Conservation (phyloP, 352 stramenopile species). For the Phytophthora citricola region DNA sequence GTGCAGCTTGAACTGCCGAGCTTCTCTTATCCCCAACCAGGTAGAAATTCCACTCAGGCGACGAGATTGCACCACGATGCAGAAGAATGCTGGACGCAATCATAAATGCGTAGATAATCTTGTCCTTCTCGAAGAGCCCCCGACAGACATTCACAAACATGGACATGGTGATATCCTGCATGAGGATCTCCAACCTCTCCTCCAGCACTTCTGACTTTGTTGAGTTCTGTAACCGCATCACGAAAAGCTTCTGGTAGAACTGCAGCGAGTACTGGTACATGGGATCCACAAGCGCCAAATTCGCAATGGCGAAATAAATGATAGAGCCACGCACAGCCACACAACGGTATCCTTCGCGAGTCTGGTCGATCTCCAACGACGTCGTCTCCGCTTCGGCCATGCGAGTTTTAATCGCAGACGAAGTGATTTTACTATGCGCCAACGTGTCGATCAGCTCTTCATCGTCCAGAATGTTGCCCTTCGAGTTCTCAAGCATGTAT, state of each 20-base stretch:
- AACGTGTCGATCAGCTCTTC: slow-evolving; percentile 94
- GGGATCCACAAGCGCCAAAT: slow-evolving; percentile 91
- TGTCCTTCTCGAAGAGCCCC: slow-evolving; percentile 96
- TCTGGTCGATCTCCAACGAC: slow-evolving; percentile 90
- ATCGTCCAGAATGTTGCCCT: slow-evolving; percentile 95
- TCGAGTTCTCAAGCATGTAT: slow-evolving; percentile 93
- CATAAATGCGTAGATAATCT: slow-evolving; percentile 95
- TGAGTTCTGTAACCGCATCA: slow-evolving; percentile 87
- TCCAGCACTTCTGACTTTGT: slow-evolving; percentile 84
- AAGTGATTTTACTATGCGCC: slow-evolving; percentile 91
- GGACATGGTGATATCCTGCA: slow-evolving; percentile 91
- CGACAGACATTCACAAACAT: slow-evolving; percentile 96
- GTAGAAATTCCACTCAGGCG: slow-evolving; percentile 90
- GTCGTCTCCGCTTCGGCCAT: slow-evolving; percentile 92
- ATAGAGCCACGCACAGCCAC: slow-evolving; percentile 92
- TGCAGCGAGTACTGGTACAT: slow-evolving; percentile 97
- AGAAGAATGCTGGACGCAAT: slow-evolving; percentile 91
- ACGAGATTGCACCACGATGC: slow-evolving; percentile 71
- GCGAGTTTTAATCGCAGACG: slow-evolving; percentile 89
- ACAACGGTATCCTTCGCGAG: slow-evolving; percentile 91
- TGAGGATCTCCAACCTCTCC: slow-evolving; percentile 89
- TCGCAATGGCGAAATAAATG: slow-evolving; percentile 95
- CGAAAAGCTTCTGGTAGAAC: slow-evolving; percentile 94
- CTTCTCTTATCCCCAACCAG: slow-evolving; percentile 88
- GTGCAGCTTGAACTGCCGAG: slow-evolving; percentile 49